Evolutionary conservation across 202 grass and related monocot genomes (phyloP), one percentile per base, ranked within the genome.

Genomic region (Setaria italica): DNA sequence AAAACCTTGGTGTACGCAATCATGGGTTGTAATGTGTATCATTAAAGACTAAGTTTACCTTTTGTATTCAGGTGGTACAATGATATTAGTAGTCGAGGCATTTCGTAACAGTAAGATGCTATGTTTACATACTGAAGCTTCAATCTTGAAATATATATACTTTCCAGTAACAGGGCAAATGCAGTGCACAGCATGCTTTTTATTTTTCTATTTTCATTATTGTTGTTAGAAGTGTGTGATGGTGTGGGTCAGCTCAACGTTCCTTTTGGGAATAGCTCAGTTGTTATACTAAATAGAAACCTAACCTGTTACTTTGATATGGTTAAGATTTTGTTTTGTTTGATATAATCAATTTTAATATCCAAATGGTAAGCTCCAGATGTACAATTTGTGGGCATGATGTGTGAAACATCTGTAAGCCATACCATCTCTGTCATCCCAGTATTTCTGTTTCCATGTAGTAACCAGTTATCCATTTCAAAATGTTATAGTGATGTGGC

Each of bases 11-110:
- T 17, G 13, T 53, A 17, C 15, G 5, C 50, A 53, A 53, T 16
- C 15, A 53, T 53, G 16, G 43, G 25, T 48, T 64, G 21, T 8
- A 32, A 64, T 60, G 57, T 65, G 77, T 49, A 20, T 49, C n/a
- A 7, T 65, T 8, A 56, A 20, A 56, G 17, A 17, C 17, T 53
- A 34, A 50, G 60, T 17, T 13, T 50, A 35, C 55, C 35, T 71
- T 82, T 62, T 65, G 39, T 70, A 62, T 62, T 47, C 53, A n/a
- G 25, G 57, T 72, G 43, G 43, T 48, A 33, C 42, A 20, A 35
- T 48, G 42, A 14, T 30, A 58, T 59, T 72, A 72, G 42, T 30
- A n/a, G 19, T 57, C 8, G 13, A 57, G 19, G 17, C 30, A 70
- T 49, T 39, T 71, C 13, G 35, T 8, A 11, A 43, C 15, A 51